phyloP scores from a whole-genome alignment of 2,329 filamentous ascomycete genomes.

The Trichoderma citrinoviride region DNA sequence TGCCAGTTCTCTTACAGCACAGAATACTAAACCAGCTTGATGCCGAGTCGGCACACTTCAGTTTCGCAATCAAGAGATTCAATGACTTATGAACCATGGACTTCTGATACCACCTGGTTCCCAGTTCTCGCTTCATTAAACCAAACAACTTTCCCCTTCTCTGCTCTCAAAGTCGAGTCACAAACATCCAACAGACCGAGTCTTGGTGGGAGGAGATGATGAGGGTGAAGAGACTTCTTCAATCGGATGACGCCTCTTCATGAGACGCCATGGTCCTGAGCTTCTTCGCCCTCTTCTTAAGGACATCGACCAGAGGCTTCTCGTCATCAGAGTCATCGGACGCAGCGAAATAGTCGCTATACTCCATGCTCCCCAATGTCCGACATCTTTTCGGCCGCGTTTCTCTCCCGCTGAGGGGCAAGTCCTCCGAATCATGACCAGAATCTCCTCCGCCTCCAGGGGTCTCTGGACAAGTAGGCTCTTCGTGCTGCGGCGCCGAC shows the following conservation, averaged over 20 bases:
- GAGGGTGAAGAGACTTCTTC: neutral
- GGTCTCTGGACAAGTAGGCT: neutral
- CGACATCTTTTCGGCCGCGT: neutral
- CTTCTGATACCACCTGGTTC: neutral
- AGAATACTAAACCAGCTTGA: neutral
- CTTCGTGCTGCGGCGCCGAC: neutral
- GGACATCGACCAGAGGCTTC: neutral
- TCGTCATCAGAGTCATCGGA: neutral
- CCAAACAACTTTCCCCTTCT: neutral
- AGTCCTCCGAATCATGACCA: neutral
- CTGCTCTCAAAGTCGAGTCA: no score
- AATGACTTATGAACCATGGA: conserved; percentile 6
- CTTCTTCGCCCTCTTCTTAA: neutral
- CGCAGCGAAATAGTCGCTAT: neutral
- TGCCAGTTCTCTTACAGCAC: neutral
- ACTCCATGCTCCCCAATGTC: neutral
- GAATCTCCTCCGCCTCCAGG: neutral
- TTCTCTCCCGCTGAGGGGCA: neutral
- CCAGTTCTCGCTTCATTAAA: neutral
- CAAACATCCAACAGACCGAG: neutral
- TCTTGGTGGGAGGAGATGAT: neutral
- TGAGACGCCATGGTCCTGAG: neutral
- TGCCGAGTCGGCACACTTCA: neutral
- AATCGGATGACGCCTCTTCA: neutral
- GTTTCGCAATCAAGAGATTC: neutral